These are phyloP conservation scores for Petunia hybrid DNA, from an alignment of 305 asterid species.

Conservation along the genomic window DNA sequence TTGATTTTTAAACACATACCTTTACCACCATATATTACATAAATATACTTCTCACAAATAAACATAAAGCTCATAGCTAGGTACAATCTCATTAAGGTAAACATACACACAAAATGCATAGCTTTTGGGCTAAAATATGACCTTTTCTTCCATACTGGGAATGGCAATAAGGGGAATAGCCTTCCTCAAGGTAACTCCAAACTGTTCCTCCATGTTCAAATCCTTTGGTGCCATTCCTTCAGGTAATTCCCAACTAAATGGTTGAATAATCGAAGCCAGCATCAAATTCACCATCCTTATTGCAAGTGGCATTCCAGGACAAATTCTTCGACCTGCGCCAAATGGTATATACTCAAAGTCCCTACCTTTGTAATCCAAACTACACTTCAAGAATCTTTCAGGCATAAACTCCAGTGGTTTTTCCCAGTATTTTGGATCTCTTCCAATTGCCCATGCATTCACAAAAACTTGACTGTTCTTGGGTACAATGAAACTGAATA, in stretches of 20 bases:
- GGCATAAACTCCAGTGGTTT: slow-evolving; percentile 17
- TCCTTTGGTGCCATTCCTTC: slow-evolving; percentile 7
- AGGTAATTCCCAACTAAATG: slow-evolving; percentile 17
- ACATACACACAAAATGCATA: neutral
- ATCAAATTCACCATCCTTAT: slow-evolving; percentile 28
- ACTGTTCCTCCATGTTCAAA: slow-evolving; percentile 26
- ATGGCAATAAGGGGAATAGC: slow-evolving; percentile 29
- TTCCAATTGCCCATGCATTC: slow-evolving; percentile 23
- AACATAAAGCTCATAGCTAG: too few species aligned
- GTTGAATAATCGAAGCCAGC: slow-evolving; percentile 28
- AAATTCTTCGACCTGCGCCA: slow-evolving; percentile 19
- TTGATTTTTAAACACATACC: too few species aligned
- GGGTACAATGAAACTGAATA: slow-evolving; percentile 10
- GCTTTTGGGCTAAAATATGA: too few species aligned
- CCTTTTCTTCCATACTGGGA: neutral
- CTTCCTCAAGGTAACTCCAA: slow-evolving; percentile 16
- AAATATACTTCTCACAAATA: too few species aligned
- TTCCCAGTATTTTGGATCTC: slow-evolving; percentile 12
- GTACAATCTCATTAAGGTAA: too few species aligned
- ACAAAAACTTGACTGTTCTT: slow-evolving; percentile 10
- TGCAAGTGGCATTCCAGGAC: slow-evolving; percentile 19
- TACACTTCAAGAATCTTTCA: neutral
- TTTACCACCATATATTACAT: too few species aligned
- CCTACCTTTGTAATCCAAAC: neutral
- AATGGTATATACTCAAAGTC: slow-evolving; percentile 21